Base-by-base conservation (phyloP, 768 basidiomycete species). In the Nevesoporus exiguus region DNA sequence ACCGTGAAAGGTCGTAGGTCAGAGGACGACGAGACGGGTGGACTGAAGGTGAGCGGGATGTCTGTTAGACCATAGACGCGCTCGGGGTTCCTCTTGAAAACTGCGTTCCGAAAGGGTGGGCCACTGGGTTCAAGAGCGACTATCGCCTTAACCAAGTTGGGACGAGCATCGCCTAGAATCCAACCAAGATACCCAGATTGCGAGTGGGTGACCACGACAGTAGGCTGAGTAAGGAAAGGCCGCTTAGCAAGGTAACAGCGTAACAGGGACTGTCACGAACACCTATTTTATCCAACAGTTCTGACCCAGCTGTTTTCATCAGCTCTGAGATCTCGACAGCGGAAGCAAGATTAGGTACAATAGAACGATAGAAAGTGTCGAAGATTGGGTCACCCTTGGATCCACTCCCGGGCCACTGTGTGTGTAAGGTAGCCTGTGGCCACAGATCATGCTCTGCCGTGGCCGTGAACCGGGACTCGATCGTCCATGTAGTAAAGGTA, bases 361-460 rank as follows among this genome's bases (percentile, higher is more conserved):
- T 70, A 1, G 79, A 76, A 5, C 71, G 68, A 50, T 74, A 81
- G 57, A 80, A 78, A 21, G 65, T 64, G 43, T 81, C 73, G 49
- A 80, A 81, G 10, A 62, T 60, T 0, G 71, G 58, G 48, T 81
- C 80, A 5, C 78, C 78, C 27, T 66, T 61, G 45, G 66, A 73
- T n/a, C 80, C 80, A 47, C 73, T 76, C 17, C 80, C 80, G 3
- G 77, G 79, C 80, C 80, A 81, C 53, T 80, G 78, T 0, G 77
- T 80, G 44, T 79, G 78, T 40, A 78, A 61, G 2, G 58, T 54
- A 4, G 79, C 76, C 58, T 77, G 71, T 0, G 78, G 74, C 80
- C 80, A 81, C 31, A 78, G 63, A 17, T 69, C 61, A 56, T 71
- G 72, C 2, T 58, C 50, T 56, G 71, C 64, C 2, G 77, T 71